Conservation (phyloP, 192 early-diverging fungal species). For the Linderina pennispora region DNA sequence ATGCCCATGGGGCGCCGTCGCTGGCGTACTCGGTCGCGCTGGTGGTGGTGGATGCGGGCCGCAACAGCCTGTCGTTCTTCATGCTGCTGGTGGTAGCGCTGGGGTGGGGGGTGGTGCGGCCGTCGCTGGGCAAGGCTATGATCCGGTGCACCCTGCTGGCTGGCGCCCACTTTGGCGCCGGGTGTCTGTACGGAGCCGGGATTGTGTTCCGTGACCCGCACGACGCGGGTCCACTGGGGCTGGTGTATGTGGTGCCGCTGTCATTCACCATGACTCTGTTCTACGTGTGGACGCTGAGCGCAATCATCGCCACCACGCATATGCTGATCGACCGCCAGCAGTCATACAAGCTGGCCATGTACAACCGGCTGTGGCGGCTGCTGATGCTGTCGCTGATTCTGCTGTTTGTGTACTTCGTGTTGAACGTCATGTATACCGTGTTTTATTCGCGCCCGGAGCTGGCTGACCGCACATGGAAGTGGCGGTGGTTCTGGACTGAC, state of each 20-base stretch:
- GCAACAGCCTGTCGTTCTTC: conserved; percentile 93
- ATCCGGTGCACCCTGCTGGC: conserved; percentile 73
- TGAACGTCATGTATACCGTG: conserved; percentile 74
- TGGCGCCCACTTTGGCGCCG: conserved; percentile 78
- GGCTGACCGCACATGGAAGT: conserved; percentile 73
- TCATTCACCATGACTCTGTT: conserved; percentile 88
- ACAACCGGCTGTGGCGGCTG: conserved; percentile 73
- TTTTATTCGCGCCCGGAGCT: conserved; percentile 58
- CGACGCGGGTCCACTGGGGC: conserved; percentile 53
- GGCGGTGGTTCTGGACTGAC: conserved; percentile 88
- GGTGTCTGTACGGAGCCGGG: conserved; percentile 79
- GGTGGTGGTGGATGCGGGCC: conserved; percentile 76
- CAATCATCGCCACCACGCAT: conserved; percentile 70
- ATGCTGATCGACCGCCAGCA: conserved; percentile 76
- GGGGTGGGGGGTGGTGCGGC: conserved; percentile 94
- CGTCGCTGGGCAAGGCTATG: conserved; percentile 87
- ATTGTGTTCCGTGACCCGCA: conserved; percentile 68
- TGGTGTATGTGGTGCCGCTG: conserved; percentile 82
- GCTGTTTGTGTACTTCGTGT: conserved; percentile 71
- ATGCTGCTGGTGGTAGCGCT: conserved; percentile 93
- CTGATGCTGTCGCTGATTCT: conserved; percentile 69
- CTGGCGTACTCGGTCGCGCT: conserved; percentile 65
- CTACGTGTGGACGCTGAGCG: conserved; percentile 89
- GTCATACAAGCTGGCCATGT: conserved; percentile 88
- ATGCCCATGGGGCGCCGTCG: conserved; percentile 54